Base-by-base conservation (phyloP, 371 early-diverging fungal genomes). In the Mucor racemosus region DNA sequence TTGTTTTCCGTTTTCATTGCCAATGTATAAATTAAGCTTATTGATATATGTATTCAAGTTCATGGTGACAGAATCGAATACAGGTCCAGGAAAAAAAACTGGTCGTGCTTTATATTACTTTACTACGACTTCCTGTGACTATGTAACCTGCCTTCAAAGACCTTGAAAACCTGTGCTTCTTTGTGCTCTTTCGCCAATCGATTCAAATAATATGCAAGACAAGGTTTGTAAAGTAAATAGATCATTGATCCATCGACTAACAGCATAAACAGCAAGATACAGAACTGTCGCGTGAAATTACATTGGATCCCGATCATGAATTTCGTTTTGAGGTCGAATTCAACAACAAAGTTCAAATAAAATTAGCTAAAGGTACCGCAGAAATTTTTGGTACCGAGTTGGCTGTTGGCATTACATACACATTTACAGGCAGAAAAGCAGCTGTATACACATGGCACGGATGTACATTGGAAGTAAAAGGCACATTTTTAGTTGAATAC, bases 391-490 rank as follows among this genome's bases (percentile, higher is more conserved):
- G 98, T 8, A 88, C 94, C 4, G 97, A 97, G 69, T 80, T 97
- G 5, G 95, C 91, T 1, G 69, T 82, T n/a, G 92, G 89, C 36
- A 79, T 86, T 31, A 80, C 75, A 34, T 96, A 96, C 76, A 70
- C 81, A 8, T 94, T 98, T 72, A 81, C 84, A 44, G 94, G 95
- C 26, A 77, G 87, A 58, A 97, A 97, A 77, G 81, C 92, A 15
- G 97, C 97, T n/a, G 85, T 97, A 0, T 97, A 93, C 75, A 94
- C 95, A 4, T 98, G 95, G 94, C 90, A 94, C 64, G 99, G 98
- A 15, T 96, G 97, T 80, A 84, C 79, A 31, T 69, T 97, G 5
- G 81, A 83, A 84, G 69, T 92, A 26, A 69, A 76, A 19, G 96
- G 96, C 48, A 71, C 75, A 34, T 90, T 87, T 66, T 76, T 85